Conservation (phyloP, 2,329 filamentous ascomycete species). For the Exophiala bonariae region DNA sequence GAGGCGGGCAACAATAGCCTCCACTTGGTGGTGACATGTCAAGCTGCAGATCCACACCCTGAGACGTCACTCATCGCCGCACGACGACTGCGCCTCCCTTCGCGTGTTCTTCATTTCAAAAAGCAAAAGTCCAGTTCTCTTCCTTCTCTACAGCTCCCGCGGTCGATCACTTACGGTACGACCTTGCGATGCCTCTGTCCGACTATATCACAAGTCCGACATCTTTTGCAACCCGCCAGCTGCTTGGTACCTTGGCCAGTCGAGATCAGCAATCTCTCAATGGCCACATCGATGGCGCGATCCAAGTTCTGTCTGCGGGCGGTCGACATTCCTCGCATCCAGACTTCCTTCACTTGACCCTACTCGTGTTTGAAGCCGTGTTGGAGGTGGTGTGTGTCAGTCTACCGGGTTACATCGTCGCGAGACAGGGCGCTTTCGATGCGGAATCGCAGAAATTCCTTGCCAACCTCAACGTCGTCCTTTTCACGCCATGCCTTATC, state of each 20-base stretch:
- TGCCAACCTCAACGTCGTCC: constrained; percentile 90
- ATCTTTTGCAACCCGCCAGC: constrained; percentile 22
- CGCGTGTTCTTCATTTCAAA: background rate
- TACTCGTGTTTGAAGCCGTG: constrained; percentile 92
- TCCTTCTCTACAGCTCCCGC: background rate
- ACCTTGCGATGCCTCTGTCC: constrained; percentile 20
- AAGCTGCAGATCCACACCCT: too few relatives aligned
- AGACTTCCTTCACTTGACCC: constrained; percentile 60
- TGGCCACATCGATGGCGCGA: constrained; percentile 6
- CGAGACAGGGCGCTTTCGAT: constrained; percentile 87
- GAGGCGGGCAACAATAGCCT: too few relatives aligned
- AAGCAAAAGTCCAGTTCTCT: background rate
- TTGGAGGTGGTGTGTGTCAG: constrained; percentile 94
- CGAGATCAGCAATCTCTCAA: constrained; percentile 23
- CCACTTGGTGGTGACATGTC: too few relatives aligned
- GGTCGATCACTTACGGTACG: background rate
- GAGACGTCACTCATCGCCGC: too few relatives aligned
- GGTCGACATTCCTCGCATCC: constrained; percentile 44
- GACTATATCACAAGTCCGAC: constrained; percentile 25
- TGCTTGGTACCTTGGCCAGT: constrained; percentile 12
- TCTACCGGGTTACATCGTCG: constrained; percentile 89
- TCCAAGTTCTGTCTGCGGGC: constrained; percentile 7
- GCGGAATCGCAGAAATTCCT: constrained; percentile 95
- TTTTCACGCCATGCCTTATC: constrained; percentile 97
- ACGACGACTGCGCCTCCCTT: too few relatives aligned